Percentiles rank a stretch among this genome's conserved stretches.
Conservation (phyloP, 495 filamentous ascomycete species). For the Daldinia vernicosa region DNA sequence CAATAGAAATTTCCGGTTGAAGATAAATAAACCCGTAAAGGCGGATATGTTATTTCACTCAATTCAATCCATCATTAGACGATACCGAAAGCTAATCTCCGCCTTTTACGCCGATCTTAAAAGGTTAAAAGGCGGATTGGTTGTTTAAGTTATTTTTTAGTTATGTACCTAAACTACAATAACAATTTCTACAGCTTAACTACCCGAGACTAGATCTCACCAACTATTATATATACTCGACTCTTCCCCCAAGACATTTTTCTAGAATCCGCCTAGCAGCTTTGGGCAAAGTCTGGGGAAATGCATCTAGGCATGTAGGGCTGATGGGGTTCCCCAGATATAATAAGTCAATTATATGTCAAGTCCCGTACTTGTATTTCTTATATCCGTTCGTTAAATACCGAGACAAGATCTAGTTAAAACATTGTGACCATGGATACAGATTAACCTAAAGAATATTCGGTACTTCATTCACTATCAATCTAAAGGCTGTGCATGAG, state of each 20-base stretch:
- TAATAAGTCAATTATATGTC: background rate
- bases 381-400: background rate
- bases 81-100: background rate
- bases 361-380: background rate
- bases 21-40: constrained; percentile 6
- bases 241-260: background rate
- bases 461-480: no score
- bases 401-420: no score
- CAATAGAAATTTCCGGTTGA: background rate
- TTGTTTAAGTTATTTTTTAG: background rate
- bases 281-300: background rate
- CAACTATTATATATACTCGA: background rate
- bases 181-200: background rate
- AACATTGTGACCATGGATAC: no score
- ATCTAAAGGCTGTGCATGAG: no score
- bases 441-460: no score
- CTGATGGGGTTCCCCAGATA: background rate
- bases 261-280: background rate
- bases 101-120: background rate
- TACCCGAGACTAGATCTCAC: background rate
- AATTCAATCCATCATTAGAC: background rate
- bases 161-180: no score
- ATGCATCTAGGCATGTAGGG: background rate
- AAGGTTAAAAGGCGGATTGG: background rate
- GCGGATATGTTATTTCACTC: constrained; percentile 1